These are phyloP conservation scores for Taphrina confusa DNA, from an alignment of 1,139 yeast species.

Conservation along the genomic window DNA sequence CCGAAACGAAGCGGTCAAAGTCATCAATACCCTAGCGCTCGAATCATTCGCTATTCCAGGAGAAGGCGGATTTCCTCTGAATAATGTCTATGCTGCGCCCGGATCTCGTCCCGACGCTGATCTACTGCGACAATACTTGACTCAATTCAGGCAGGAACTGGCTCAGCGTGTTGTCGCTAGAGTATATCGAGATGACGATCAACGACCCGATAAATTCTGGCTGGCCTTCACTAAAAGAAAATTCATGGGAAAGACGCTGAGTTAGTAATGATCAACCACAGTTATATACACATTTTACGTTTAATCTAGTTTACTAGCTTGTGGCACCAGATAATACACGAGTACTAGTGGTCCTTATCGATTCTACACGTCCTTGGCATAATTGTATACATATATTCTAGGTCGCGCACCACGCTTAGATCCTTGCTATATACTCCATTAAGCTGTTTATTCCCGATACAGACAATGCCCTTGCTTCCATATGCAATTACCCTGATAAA, in stretches of 20 bases:
- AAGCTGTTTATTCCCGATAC: no score
- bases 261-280: conserved; percentile 39
- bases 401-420: no score
- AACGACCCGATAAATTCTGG: conserved; percentile 68
- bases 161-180: conserved; percentile 75
- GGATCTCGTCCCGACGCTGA: conserved; percentile 71
- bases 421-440: neutral
- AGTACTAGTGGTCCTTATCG: no score
- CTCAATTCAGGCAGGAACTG: conserved; percentile 93
- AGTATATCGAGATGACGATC: conserved; percentile 58
- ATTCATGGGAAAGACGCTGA: conserved; percentile 80
- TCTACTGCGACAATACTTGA: conserved; percentile 72
- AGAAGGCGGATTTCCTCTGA: conserved; percentile 89
- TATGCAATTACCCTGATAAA: neutral
- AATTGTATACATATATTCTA: no score
- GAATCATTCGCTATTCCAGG: conserved; percentile 94
- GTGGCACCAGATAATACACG: no score
- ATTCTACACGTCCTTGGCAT: no score
- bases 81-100: conserved; percentile 78
- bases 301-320: no score
- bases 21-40: conserved; percentile 77
- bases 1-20: conserved; percentile 66
- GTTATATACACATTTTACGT: no score
- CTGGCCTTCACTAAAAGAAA: conserved; percentile 90
- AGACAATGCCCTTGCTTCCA: neutral